Evolutionary conservation across 2,329 filamentous ascomycete species (phyloP), one percentile per base, ranked within the genome.

Genomic region (Colletotrichum liaoningense): DNA sequence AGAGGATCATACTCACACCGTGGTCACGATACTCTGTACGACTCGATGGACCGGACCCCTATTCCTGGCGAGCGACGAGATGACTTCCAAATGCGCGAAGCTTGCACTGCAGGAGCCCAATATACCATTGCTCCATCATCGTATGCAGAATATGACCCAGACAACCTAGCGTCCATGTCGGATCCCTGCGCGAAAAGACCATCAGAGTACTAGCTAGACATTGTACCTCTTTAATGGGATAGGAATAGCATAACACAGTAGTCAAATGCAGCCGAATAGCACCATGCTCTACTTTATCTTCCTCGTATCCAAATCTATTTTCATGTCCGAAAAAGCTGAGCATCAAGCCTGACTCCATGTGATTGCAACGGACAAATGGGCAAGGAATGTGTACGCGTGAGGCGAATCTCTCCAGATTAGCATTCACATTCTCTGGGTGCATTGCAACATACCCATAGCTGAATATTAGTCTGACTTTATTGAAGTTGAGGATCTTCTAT

Each of bases 71-170:
- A 22, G n/a, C 54, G 30, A 4, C 26, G 26, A n/a, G 42, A 49
- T 56, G 28, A 24, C 11, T 9, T 24, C 14, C 46, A 42, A 12
- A 14, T 66, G 11, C 42, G n/a, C 26, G 42, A 58, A 35, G 24
- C 16, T 26, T 63, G 42, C 26, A 11, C 28, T 5, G 49, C 22
- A 16, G 16, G n/a, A n/a, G 5, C 35, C 8, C 22, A 38, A 19
- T 30, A 8, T 16, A 26, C 16, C 9, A 16, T 52, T 14, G 49
- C 42, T n/a, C 3, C 62, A 9, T 38, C 26, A 5, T 28, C 70
- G 69, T 76, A 82, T 64, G 84, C 86, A 67, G 84, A 86, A 74
- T 87, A 88, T 63, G 85, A 87, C 66, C 84, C 85, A 28, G 81
- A 81, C 57, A 82, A 82, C 75, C 83, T 83, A 14, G 80, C 79